These are phyloP conservation scores for Eimeria praecox DNA, from an alignment of 169 alveolate species.

Conservation along the genomic window DNA sequence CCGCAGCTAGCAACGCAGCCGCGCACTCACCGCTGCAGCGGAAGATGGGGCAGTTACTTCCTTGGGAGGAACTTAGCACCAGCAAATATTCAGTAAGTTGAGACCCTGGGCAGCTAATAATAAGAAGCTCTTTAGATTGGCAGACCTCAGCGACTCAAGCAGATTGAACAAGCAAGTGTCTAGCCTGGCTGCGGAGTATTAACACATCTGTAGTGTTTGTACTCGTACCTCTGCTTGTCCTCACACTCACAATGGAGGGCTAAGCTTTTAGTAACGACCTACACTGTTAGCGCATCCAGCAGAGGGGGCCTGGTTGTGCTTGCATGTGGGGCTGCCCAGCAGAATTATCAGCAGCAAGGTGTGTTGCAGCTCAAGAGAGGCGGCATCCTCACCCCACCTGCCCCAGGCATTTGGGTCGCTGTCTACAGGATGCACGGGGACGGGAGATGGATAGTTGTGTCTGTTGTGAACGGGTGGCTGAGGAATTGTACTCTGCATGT, in stretches of 20 bases:
- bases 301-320: neutral
- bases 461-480: neutral
- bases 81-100: too few species aligned
- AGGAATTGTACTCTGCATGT: too few species aligned
- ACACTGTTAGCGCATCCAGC: neutral
- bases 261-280: neutral
- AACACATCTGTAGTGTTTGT: too few species aligned
- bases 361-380: neutral
- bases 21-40: neutral
- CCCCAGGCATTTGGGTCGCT: neutral
- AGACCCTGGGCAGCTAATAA: too few species aligned
- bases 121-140: too few species aligned
- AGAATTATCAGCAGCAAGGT: neutral
- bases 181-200: too few species aligned
- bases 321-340: neutral
- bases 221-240: neutral
- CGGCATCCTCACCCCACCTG: neutral
- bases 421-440: neutral
- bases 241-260: neutral
- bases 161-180: too few species aligned
- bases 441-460: neutral
- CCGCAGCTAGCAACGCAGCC: neutral
- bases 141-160: too few species aligned
- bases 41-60: neutral
- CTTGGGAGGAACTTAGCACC: too few species aligned